Percentiles rank a stretch among this genome's conserved stretches.
These are phyloP conservation scores for Synchytrium microbalum DNA, from an alignment of 371 early-diverging fungal species.

Conservation along the genomic window DNA sequence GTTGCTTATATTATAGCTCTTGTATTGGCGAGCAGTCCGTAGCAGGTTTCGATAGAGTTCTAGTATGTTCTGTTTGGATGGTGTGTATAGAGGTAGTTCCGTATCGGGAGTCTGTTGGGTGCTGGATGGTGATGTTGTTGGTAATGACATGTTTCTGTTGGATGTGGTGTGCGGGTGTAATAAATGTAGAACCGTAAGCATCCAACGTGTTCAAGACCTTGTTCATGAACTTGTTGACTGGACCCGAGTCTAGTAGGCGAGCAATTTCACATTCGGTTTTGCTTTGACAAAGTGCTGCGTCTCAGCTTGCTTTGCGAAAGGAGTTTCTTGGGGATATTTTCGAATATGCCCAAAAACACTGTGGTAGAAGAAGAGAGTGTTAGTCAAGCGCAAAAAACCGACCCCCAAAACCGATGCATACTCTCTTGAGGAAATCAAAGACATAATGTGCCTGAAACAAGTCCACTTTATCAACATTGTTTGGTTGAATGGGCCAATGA, in stretches of 20 bases:
- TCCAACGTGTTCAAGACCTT: conserved; percentile 85
- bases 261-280: conserved; percentile 86
- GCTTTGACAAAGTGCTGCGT: conserved; percentile 69
- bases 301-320: conserved; percentile 64
- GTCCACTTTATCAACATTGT: conserved; percentile 76
- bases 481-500: conserved; percentile 70
- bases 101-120: not conserved
- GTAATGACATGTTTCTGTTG: no score
- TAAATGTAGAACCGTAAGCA: no score
- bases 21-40: not conserved
- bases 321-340: conserved; percentile 44
- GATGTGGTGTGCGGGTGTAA: no score
- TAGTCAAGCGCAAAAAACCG: not conserved
- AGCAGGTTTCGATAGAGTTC: not conserved
- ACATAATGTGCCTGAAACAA: conserved; percentile 76
- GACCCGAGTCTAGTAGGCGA: conserved; percentile 78
- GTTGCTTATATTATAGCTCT: not conserved
- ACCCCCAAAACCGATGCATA: no score
- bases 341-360: conserved; percentile 58
- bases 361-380: not conserved
- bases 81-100: not conserved
- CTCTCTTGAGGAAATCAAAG: conserved; percentile 66
- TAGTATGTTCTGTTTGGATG: not conserved
- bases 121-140: no score
- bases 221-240: no score